Percentiles rank a stretch among this genome's conserved stretches.
These are phyloP conservation scores for Alternaria gaisen DNA, from an alignment of 2,329 filamentous ascomycete species.

Conservation along the genomic window DNA sequence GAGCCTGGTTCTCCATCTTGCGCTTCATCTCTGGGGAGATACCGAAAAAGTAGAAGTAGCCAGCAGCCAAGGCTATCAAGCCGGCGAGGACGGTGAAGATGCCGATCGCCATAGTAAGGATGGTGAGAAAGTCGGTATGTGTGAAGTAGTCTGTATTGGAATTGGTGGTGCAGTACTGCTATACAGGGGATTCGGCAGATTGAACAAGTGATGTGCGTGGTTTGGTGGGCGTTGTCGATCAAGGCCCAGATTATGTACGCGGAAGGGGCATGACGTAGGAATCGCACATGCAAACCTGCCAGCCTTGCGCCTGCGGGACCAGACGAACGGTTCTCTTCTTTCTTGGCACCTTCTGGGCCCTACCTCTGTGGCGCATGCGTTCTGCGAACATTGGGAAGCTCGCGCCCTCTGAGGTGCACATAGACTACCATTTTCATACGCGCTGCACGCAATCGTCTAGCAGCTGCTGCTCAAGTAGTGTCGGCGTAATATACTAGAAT, in stretches of 20 bases:
- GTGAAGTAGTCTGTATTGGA: slow-evolving; percentile 6
- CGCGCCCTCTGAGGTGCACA: neutral
- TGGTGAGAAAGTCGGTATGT: neutral
- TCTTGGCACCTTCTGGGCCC: slow-evolving; percentile 6
- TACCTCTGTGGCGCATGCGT: slow-evolving; percentile 3
- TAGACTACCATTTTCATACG: neutral
- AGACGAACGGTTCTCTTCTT: slow-evolving; percentile 5
- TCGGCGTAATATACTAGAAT: neutral
- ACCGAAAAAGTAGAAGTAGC: slow-evolving; percentile 59
- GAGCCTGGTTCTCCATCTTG: slow-evolving; percentile 56
- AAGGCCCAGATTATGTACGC: slow-evolving; percentile 23
- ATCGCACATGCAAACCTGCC: slow-evolving; percentile 19
- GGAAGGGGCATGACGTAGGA: slow-evolving; percentile 28
- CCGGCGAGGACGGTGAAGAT: slow-evolving; percentile 47
- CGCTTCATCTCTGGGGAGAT: slow-evolving; percentile 59
- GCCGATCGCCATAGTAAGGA: slow-evolving; percentile 36
- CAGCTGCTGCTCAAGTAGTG: neutral
- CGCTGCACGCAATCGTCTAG: neutral
- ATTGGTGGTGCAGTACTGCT: slow-evolving; percentile 5
- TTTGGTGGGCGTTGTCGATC: slow-evolving; percentile 11
- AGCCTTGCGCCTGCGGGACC: slow-evolving; percentile 16
- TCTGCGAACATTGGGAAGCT: neutral
- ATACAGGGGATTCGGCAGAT: slow-evolving; percentile 10
- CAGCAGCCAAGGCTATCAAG: slow-evolving; percentile 38
- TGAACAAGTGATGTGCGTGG: slow-evolving; percentile 10